Evolutionary conservation across 768 basidiomycete genomes (phyloP), one percentile per base, ranked within the genome.

Genomic region (Serendipita indica): DNA sequence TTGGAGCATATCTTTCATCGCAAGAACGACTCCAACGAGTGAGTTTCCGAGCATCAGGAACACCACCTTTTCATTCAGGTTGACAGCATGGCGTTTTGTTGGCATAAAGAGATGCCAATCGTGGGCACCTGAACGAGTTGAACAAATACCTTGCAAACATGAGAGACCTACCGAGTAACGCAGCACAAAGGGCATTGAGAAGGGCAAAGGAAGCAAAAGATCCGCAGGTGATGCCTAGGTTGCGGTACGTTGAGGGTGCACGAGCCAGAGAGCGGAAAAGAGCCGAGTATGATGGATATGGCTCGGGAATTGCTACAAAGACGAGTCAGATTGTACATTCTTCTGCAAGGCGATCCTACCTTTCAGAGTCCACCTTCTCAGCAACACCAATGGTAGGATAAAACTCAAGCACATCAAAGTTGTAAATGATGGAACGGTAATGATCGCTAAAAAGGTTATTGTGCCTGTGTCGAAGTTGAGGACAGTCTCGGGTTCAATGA

Each of bases 41-140:
- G 25, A 18, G 30, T 54, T 54, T 27, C 49, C 49, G 7, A 33
- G 25, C 25, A 54, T 30, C 4, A 54, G 12, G 32, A 54, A 27
- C 32, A 54, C n/a, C 22, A 54, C 49, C 10, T 54, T 20, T 27
- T 54, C 49, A 30, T 54, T 54, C 25, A 54, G 49, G 32, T 27
- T 54, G 16, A 54, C 4, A 28, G 22, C n/a, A 18, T 54, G 49
- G n/a, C 49, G 10, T 33, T 54, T 54, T 4, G 49, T 54, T 30
- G 49, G 49, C 7, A 10, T 33, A 27, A 54, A 54, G 22, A 27
- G 22, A 28, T 54, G 49, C 49, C 49, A 54, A 7, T 20, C 32
- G 30, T 54, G 22, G 22, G 49, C 49, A 28, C 49, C 49, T 54
- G 49, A n/a, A 13, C 1, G 49, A 30, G 10, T 22, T 16, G 49